Conservation (phyloP, 2,329 filamentous ascomycete species). For the Arthrinium puccinioides region DNA sequence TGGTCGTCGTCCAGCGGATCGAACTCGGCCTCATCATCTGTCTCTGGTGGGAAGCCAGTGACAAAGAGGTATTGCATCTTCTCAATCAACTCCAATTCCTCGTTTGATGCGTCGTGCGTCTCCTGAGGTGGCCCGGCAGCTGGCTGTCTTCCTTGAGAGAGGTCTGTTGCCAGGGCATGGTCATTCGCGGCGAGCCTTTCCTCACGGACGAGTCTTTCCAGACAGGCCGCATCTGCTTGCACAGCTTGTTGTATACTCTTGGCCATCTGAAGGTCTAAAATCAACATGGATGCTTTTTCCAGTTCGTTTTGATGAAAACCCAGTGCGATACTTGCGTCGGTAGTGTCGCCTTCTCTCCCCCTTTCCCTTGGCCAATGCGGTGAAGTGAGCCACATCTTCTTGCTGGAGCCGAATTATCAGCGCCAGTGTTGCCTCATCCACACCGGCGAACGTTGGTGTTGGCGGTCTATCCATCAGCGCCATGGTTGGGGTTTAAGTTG, state of each 20-base stretch:
- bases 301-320: background rate
- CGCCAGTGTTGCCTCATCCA: background rate
- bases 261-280: background rate
- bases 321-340: background rate
- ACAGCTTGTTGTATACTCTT: background rate
- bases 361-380: background rate
- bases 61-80: background rate
- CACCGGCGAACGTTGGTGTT: no score
- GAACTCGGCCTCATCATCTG: no score
- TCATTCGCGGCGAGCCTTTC: background rate
- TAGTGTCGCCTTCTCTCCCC: background rate
- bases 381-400: background rate
- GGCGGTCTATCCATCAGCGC: no score
- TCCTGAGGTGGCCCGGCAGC: background rate
- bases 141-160: background rate
- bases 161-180: background rate
- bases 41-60: no score
- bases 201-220: background rate
- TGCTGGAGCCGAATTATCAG: background rate
- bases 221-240: background rate
- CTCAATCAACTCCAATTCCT: background rate
- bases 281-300: background rate
- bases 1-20: background rate
- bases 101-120: background rate
- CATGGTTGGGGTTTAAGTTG: no score